These are phyloP conservation scores for Cercospora canescens DNA, from an alignment of 2,329 filamentous ascomycete genomes.

Conservation along the genomic window DNA sequence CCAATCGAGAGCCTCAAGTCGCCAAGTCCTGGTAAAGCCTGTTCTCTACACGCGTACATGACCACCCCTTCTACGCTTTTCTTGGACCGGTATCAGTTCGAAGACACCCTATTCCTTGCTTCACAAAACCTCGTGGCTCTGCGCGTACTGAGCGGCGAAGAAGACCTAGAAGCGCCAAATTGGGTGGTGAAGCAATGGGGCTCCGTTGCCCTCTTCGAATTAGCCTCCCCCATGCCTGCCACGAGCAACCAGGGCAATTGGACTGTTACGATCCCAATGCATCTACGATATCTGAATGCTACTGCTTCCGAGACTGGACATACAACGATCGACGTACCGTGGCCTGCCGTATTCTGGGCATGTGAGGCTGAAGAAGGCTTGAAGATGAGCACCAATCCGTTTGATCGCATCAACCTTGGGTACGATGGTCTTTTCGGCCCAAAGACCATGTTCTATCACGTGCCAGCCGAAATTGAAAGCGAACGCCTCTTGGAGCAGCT, in stretches of 20 bases:
- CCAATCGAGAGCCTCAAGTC: slow-evolving; percentile 52
- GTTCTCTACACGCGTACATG: slow-evolving; percentile 75
- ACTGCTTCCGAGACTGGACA: slow-evolving; percentile 29
- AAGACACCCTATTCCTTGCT: slow-evolving; percentile 71
- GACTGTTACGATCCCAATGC: slow-evolving; percentile 74
- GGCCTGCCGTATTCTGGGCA: slow-evolving; percentile 88
- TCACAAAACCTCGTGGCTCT: slow-evolving; percentile 76
- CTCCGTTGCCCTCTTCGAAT: slow-evolving; percentile 72
- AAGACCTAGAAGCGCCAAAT: slow-evolving; percentile 87
- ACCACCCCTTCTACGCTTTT: slow-evolving; percentile 82
- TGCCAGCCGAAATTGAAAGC: slow-evolving; percentile 35
- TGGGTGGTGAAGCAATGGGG: slow-evolving; percentile 80
- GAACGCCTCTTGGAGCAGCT: slow-evolving; percentile 25
- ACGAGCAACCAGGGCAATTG: slow-evolving; percentile 41
- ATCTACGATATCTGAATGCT: slow-evolving; percentile 72
- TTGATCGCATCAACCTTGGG: slow-evolving; percentile 80
- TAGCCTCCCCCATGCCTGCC: slow-evolving; percentile 47
- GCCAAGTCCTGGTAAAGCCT: slow-evolving; percentile 50
- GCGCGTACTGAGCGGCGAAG: slow-evolving; percentile 69
- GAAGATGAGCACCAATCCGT: slow-evolving; percentile 76
- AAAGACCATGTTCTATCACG: slow-evolving; percentile 80
- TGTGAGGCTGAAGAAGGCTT: slow-evolving; percentile 67
- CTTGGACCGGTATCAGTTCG: slow-evolving; percentile 82
- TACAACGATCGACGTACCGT: slow-evolving; percentile 53
- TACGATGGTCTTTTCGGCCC: slow-evolving; percentile 79